Percentiles rank a stretch among this genome's conserved stretches.
phyloP scores from a whole-genome alignment of 2,329 filamentous ascomycete genomes.

The Penicillium sp. region DNA sequence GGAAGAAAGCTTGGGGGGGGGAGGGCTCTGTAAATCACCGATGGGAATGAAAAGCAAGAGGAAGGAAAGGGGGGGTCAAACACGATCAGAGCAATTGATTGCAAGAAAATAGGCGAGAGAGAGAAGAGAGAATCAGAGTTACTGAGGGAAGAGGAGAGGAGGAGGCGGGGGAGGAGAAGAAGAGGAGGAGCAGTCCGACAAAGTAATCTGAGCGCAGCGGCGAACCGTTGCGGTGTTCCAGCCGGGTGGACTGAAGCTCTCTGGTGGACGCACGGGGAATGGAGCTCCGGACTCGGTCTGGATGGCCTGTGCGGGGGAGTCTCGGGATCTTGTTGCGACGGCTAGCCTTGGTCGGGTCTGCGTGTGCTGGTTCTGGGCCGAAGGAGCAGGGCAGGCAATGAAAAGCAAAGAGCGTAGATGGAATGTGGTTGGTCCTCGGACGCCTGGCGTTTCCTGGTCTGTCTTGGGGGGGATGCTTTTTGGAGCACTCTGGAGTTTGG shows the following conservation, averaged over 20 bases:
- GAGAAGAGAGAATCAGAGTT: no score
- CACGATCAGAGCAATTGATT: no score
- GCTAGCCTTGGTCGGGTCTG: neutral
- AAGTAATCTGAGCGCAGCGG: slow-evolving; percentile 7
- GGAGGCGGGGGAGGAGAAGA: neutral
- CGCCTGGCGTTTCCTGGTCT: neutral
- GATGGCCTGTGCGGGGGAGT: slow-evolving; percentile 14
- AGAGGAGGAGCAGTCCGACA: slow-evolving; percentile 6
- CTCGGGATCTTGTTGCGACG: slow-evolving; percentile 3
- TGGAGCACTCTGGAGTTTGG: neutral
- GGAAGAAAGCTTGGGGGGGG: slow-evolving; percentile 36
- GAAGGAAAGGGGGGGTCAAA: no score
- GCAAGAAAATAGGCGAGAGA: no score
- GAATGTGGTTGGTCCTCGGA: no score
- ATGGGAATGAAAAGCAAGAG: neutral
- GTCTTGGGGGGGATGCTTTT: neutral
- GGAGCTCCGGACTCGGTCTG: slow-evolving; percentile 20
- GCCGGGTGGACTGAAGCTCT: slow-evolving; percentile 3
- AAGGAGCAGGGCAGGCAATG: neutral
- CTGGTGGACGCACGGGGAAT: slow-evolving; percentile 2
- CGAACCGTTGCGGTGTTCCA: neutral
- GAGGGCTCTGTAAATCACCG: neutral
- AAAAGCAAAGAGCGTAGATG: neutral
- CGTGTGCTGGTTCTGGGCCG: neutral
- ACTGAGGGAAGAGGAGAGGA: neutral